Percentiles rank a stretch among this genome's conserved stretches.
phyloP scores from a whole-genome alignment of 2,329 filamentous ascomycete genomes.

The Colletotrichum godetiae region DNA sequence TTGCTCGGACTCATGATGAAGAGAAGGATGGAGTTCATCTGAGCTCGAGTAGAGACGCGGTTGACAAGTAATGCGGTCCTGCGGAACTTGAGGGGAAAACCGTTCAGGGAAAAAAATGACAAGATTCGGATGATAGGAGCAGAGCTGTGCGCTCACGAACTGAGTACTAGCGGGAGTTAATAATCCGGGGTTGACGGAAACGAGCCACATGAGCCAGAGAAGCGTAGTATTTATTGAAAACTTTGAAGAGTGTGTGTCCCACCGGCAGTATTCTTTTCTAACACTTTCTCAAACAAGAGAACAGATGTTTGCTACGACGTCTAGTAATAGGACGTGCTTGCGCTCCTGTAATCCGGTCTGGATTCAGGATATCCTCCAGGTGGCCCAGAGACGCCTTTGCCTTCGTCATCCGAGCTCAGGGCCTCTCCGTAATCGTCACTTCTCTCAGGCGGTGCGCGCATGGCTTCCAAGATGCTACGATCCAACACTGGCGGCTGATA shows the following conservation, averaged over 20 bases:
- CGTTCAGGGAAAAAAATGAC: background rate
- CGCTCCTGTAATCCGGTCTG: constrained; percentile 51
- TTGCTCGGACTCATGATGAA: background rate
- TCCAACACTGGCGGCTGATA: constrained; percentile 76
- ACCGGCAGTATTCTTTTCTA: background rate
- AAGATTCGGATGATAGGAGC: constrained; percentile 16
- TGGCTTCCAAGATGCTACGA: constrained; percentile 70
- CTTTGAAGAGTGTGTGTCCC: constrained; percentile 16
- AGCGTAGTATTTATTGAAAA: constrained; percentile 25
- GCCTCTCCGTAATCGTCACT: constrained; percentile 48
- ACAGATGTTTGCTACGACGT: constrained; percentile 3
- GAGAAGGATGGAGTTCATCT: constrained; percentile 20
- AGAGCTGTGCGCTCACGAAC: background rate
- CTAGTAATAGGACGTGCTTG: constrained; percentile 52
- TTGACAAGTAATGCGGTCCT: constrained; percentile 8
- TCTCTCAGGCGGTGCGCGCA: constrained; percentile 64
- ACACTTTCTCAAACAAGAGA: constrained; percentile 13
- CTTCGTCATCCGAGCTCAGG: constrained; percentile 53
- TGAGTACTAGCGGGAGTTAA: background rate
- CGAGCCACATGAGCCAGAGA: constrained; percentile 8
- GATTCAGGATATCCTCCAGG: constrained; percentile 65
- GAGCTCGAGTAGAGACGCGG: constrained; percentile 1
- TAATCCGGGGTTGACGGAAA: background rate
- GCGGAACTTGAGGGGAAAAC: background rate
- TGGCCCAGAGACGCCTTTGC: constrained; percentile 45